Evolutionary conservation across 73 alveolate genomes (phyloP).

Genomic region (Paramecium biaurelia): DNA sequence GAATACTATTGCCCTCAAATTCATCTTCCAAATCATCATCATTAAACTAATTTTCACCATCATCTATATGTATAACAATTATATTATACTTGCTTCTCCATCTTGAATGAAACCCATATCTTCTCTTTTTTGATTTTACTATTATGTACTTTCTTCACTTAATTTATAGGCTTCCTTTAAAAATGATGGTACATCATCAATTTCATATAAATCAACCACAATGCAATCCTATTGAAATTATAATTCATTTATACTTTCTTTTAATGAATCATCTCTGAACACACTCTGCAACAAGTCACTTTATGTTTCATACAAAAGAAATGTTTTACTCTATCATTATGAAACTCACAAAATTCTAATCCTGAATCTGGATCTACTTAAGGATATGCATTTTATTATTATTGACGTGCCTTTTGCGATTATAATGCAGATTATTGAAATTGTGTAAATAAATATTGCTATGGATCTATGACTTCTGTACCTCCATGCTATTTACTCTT

Average conservation of each 20-base stretch:
- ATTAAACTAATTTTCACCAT: background rate
- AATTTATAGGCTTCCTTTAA: slow-evolving; percentile 21
- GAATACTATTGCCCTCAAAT: background rate
- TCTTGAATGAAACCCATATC: slow-evolving; percentile 27
- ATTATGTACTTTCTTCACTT: background rate
- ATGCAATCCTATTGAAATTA: background rate
- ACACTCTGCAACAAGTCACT: slow-evolving; percentile 91
- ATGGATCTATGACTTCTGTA: slow-evolving; percentile 25
- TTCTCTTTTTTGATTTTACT: background rate
- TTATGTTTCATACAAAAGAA: slow-evolving; percentile 94
- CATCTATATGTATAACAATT: background rate
- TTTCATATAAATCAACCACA: slow-evolving; percentile 36
- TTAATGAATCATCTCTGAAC: slow-evolving; percentile 85
- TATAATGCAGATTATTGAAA: slow-evolving; percentile 41
- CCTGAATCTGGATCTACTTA: slow-evolving; percentile 62
- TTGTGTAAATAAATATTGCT: slow-evolving; percentile 32
- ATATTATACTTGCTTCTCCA: background rate
- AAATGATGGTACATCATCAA: slow-evolving; percentile 42
- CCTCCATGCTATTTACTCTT: slow-evolving; percentile 59
- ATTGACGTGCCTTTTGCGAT: background rate
- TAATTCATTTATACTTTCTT: slow-evolving; percentile 68
- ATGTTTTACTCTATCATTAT: slow-evolving; percentile 89
- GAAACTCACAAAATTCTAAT: slow-evolving; percentile 83
- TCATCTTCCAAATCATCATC: slow-evolving; percentile 37
- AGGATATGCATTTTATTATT: slow-evolving; percentile 21